Conservation (phyloP, 306 rosid genomes). For the Casuarina equisetifolia region DNA sequence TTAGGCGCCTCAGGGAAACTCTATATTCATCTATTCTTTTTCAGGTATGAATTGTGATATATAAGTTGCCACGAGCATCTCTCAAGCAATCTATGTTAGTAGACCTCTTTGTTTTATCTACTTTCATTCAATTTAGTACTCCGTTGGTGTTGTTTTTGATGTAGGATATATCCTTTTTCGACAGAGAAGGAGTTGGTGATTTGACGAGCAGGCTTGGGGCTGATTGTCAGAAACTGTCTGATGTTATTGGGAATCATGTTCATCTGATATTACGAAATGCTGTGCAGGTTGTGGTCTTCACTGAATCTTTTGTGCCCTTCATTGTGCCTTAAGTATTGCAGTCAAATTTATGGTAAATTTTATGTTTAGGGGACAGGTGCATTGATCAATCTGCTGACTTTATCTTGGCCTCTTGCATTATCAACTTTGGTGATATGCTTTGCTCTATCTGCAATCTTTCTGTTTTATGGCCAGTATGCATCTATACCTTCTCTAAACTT, state of each 20-base stretch:
- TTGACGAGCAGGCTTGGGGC: conserved; percentile 82
- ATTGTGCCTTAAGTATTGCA: conserved; percentile 13
- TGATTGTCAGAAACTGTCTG: conserved; percentile 70
- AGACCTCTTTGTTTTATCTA: conserved; percentile 1
- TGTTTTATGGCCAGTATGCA: conserved; percentile 64
- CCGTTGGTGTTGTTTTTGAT: conserved; percentile 30
- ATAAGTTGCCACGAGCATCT: conserved; percentile 5
- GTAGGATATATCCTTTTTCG: conserved; percentile 74
- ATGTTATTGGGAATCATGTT: conserved; percentile 63
- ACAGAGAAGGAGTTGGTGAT: conserved; percentile 68
- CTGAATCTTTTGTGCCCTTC: conserved; percentile 6
- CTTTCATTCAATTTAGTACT: conserved; percentile 1
- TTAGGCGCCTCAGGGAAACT: conserved; percentile 56
- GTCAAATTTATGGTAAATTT: conserved; percentile 20
- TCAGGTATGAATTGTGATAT: conserved; percentile 50
- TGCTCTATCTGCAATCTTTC: conserved; percentile 54
- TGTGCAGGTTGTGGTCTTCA: conserved; percentile 52
- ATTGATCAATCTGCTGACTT: conserved; percentile 57
- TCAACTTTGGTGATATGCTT: conserved; percentile 70
- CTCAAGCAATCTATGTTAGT: conserved; percentile 15
- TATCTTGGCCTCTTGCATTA: conserved; percentile 82
- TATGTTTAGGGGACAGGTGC: conserved; percentile 77
- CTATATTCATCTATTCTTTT: conserved; percentile 52
- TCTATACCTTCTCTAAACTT: conserved; percentile 23
- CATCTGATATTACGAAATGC: conserved; percentile 58